Percentiles rank a stretch among this genome's conserved stretches.
Evolutionary conservation across 495 filamentous ascomycete species (phyloP).

Genomic region (Penicillium pancosmium): DNA sequence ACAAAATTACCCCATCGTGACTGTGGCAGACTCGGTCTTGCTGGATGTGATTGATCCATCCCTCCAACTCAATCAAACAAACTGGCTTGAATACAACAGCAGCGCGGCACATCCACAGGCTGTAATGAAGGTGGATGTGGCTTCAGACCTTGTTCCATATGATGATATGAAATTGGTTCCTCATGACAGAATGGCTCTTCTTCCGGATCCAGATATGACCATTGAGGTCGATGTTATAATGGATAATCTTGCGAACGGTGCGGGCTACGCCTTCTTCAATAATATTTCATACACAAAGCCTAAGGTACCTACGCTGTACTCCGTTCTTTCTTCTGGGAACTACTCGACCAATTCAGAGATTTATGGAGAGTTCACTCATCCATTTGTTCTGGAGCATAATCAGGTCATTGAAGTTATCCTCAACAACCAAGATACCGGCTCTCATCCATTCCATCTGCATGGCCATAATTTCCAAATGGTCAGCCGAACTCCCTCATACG

Average conservation of each 20-base stretch:
- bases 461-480: conserved; percentile 82
- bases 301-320: conserved; percentile 82
- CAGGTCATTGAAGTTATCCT: conserved; percentile 77
- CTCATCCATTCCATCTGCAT: conserved; percentile 88
- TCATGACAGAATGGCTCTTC: conserved; percentile 45
- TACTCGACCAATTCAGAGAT: conserved; percentile 63
- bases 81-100: conserved; percentile 76
- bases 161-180: conserved; percentile 38
- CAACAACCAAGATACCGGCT: conserved; percentile 75
- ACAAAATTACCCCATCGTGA: conserved; percentile 68
- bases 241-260: conserved; percentile 48
- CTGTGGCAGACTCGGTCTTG: conserved; percentile 35
- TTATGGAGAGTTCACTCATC: conserved; percentile 75
- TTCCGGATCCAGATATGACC: conserved; percentile 30
- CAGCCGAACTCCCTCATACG: conserved; percentile 45
- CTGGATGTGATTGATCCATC: conserved; percentile 33
- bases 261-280: conserved; percentile 72
- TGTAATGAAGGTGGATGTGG: conserved; percentile 51
- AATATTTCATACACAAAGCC: conserved; percentile 72
- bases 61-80: conserved; percentile 69
- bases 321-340: conserved; percentile 64
- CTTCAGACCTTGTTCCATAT: conserved; percentile 17
- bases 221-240: conserved; percentile 43
- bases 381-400: conserved; percentile 66
- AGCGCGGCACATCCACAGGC: conserved; percentile 54